Evolutionary conservation across 148 eudicot genomes (phyloP).

Genomic region (Camellia sinensis): DNA sequence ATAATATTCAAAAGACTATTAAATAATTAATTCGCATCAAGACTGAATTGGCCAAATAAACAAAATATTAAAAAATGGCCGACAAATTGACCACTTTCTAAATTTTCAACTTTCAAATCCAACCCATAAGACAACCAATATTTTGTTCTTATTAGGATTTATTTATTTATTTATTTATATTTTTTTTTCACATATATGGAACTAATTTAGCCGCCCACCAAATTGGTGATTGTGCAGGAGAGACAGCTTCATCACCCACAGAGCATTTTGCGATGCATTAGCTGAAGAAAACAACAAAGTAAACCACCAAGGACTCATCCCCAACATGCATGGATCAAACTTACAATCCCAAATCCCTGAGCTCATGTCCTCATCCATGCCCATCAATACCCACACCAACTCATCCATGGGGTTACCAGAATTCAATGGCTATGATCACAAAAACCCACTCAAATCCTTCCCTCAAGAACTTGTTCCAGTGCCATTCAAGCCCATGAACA

Average conservation of each 20-base stretch:
- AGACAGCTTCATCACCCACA: constrained; percentile 57
- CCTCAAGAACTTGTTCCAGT: constrained; percentile 35
- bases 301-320: constrained; percentile 37
- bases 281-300: constrained; percentile 57
- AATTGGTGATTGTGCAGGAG: constrained; percentile 30
- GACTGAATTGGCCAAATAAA: too few species aligned
- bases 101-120: too few species aligned
- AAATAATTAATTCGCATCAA: too few species aligned
- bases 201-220: background rate
- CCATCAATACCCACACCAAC: constrained; percentile 23
- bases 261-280: constrained; percentile 58
- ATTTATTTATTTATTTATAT: too few species aligned
- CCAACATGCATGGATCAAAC: constrained; percentile 23
- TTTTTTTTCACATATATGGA: too few species aligned
- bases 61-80: too few species aligned
- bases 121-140: too few species aligned
- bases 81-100: too few species aligned
- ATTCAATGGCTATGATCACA: constrained; percentile 31
- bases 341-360: constrained; percentile 32
- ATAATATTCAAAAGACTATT: too few species aligned
- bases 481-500: constrained; percentile 46
- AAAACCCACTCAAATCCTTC: constrained; percentile 37
- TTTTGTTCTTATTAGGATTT: too few species aligned
- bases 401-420: constrained; percentile 32
- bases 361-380: constrained; percentile 19